Evolutionary conservation across 2,329 filamentous ascomycete species (phyloP), one percentile per base, ranked within the genome.

Genomic region (Neocatenulostroma microsporum): DNA sequence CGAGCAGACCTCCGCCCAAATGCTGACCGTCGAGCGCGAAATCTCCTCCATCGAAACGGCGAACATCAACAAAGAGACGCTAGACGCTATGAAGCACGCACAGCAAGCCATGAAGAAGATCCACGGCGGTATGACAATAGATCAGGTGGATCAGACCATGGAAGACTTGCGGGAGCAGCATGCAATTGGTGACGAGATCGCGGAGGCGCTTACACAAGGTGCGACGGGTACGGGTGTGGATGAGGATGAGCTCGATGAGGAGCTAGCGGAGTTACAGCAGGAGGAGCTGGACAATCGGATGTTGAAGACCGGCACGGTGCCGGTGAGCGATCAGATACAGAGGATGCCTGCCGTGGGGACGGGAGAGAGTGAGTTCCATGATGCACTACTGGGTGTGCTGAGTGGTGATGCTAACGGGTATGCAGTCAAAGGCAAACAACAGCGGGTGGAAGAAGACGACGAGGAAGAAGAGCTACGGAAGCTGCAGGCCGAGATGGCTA

Each of bases 31-130:
- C 29, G 91, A 98, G 63, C 83, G 88, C 58, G 87, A 98, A 62
- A 93, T 96, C 58, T 91, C 91, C 62, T 82, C 84, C 42, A 96
- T 98, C 69, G 91, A 98, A 66, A 86, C 88, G 31, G 91, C 91
- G 44, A 98, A 96, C 62, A 95, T 98, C 70, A 98, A 98, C 72
- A 81, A 89, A 66, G 88, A 95, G 71, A 98, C 91, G 11, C 72
- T 96, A 47, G 76, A 82, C 50, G 89, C 88, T 6, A 95, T 98
- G 87, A 82, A 94, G 75, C 81, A 81, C 58, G 89, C 91, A 9
- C 80, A 84, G 48, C 69, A 79, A 42, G 91, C 89, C 24, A 96
- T 98, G 88, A 82, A 88, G 69, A 71, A 81, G 47, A 98, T 98
- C 53, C 87, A 96, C 61, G 82, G 80, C 53, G 84, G 84, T 47